A percentile compares a stretch with the other conserved stretches of the same genome.
These are phyloP conservation scores for Penicillium flavigenum DNA, from an alignment of 495 filamentous ascomycete species.

Conservation along the genomic window DNA sequence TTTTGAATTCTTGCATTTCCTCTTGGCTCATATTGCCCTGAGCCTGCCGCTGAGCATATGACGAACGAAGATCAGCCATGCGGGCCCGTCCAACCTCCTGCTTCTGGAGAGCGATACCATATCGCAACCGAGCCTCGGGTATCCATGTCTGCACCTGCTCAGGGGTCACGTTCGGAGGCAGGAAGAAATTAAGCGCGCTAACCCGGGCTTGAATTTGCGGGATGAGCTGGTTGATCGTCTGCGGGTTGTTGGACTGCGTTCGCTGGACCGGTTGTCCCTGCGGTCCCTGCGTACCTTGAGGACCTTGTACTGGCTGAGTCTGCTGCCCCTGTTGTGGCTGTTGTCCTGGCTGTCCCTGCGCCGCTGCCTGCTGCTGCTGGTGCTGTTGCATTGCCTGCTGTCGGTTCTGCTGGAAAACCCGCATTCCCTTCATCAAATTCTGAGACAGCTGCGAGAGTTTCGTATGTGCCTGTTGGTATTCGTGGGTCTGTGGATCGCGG, in stretches of 20 bases:
- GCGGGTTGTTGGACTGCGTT: constrained; percentile 42
- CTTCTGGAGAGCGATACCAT: constrained; percentile 53
- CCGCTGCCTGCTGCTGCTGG: constrained; percentile 17
- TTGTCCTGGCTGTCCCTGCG: constrained; percentile 11
- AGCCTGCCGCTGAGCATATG: constrained; percentile 38
- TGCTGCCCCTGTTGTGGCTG: constrained; percentile 33
- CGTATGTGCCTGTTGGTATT: constrained; percentile 61
- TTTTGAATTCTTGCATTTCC: constrained; percentile 46
- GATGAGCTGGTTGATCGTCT: constrained; percentile 40
- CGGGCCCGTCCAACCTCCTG: constrained; percentile 49
- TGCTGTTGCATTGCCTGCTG: constrained; percentile 41
- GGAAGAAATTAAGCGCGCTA: constrained; percentile 44
- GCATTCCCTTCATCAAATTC: constrained; percentile 60
- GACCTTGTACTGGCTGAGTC: constrained; percentile 26
- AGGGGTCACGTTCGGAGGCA: constrained; percentile 47
- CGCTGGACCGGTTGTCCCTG: constrained; percentile 34
- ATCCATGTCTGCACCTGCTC: constrained; percentile 52
- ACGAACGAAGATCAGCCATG: constrained; percentile 38
- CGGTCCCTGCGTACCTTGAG: not conserved
- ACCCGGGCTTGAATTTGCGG: constrained; percentile 50
- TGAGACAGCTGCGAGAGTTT: constrained; percentile 65
- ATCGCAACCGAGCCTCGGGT: constrained; percentile 51
- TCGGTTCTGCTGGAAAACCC: constrained; percentile 44
- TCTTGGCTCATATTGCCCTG: constrained; percentile 42
- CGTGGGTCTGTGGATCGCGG: constrained; percentile 51